Conservation (phyloP, 441 rosid genomes). For the Gossypium laxum region DNA sequence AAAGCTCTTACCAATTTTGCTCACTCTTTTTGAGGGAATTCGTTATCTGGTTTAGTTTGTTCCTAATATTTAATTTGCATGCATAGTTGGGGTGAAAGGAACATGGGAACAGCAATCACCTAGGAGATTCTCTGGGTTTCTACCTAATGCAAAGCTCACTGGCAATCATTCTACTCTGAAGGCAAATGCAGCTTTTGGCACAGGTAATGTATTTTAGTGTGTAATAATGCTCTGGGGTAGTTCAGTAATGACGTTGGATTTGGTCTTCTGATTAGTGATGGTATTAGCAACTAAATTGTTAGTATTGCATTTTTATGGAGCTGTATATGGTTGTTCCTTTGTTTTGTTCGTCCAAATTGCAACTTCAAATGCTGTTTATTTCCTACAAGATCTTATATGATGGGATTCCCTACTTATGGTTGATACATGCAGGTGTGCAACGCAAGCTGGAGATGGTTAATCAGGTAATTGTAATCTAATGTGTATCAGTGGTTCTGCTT, state of each 20-base stretch:
- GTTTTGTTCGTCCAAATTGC: neutral
- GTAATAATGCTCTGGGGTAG: neutral
- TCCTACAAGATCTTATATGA: neutral
- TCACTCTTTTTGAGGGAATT: neutral
- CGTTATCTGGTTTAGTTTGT: neutral
- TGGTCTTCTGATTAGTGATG: neutral
- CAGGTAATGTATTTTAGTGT: conserved; percentile 21
- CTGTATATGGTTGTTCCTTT: neutral
- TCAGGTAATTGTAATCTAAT: conserved; percentile 30
- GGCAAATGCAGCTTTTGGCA: conserved; percentile 30
- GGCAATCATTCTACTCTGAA: conserved; percentile 36
- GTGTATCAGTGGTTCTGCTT: neutral
- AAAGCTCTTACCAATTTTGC: neutral
- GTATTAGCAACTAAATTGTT: neutral
- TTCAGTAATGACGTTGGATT: neutral
- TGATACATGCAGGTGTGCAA: conserved; percentile 42
- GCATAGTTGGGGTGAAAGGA: conserved; percentile 46
- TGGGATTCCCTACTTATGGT: neutral
- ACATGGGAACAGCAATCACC: conserved; percentile 39
- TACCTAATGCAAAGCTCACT: conserved; percentile 35
- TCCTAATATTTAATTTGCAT: neutral
- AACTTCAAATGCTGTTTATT: neutral
- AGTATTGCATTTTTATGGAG: neutral
- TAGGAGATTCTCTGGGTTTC: conserved; percentile 37
- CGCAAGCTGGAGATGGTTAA: conserved; percentile 48